Percentiles rank a stretch among this genome's conserved stretches.
Conservation (phyloP, 139 green algal species). For the Chlamydomonas eustigma region DNA sequence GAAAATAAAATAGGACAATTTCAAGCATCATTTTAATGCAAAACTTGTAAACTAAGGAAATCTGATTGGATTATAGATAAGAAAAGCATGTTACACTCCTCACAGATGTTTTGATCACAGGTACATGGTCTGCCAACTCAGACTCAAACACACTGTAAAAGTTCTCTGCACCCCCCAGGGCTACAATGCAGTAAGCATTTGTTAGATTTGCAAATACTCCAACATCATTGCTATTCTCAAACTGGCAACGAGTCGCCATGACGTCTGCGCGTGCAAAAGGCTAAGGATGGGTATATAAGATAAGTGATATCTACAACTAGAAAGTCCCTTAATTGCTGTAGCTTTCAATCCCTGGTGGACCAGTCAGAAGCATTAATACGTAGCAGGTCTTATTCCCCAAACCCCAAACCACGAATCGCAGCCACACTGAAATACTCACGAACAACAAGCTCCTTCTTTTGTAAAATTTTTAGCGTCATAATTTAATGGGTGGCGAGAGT, state of each 20-base stretch:
- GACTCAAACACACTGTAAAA: constrained; percentile 99
- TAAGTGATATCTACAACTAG: background rate
- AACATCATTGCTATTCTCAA: constrained; percentile 96
- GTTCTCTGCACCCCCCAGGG: constrained; percentile 90
- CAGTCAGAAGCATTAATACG: background rate
- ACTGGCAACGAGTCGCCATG: constrained; percentile 79
- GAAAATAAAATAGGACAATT: too few relatives aligned
- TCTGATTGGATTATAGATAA: too few relatives aligned
- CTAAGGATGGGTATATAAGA: background rate
- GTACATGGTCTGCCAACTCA: constrained; percentile 95
- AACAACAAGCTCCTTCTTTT: too few relatives aligned
- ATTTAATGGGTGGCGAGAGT: constrained; percentile 36
- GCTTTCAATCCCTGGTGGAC: background rate
- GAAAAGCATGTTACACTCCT: too few relatives aligned
- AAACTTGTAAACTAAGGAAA: too few relatives aligned
- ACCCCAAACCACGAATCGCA: too few relatives aligned
- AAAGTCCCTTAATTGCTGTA: background rate
- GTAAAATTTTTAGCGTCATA: too few relatives aligned
- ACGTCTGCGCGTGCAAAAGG: too few relatives aligned
- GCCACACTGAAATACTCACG: too few relatives aligned
- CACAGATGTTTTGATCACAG: constrained; percentile 87
- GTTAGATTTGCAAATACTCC: constrained; percentile 96
- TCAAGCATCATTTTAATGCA: constrained; percentile 12
- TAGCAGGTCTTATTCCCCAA: too few relatives aligned
- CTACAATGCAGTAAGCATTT: constrained; percentile 90